phyloP scores from a whole-genome alignment of 1,139 yeast species.

The Wickerhamomyces sp. region DNA sequence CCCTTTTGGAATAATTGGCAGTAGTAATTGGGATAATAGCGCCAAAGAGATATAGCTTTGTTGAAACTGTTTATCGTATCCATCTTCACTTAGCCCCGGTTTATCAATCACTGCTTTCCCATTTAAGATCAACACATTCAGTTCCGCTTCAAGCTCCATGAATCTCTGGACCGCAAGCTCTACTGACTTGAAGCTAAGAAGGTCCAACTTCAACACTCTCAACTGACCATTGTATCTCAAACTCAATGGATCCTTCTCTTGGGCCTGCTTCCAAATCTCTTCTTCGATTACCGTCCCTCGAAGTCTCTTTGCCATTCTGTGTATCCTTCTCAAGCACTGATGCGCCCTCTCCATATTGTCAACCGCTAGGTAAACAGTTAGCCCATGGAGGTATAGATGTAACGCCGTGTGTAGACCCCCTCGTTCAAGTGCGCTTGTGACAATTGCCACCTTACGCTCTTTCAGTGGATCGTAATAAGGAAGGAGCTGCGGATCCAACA shows the following conservation, averaged over 20 bases:
- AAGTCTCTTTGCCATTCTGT: slow-evolving; percentile 44
- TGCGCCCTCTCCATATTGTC: slow-evolving; percentile 51
- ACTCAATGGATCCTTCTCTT: background rate
- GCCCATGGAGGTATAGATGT: slow-evolving; percentile 77
- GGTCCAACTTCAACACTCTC: slow-evolving; percentile 55
- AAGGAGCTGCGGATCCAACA: slow-evolving; percentile 16
- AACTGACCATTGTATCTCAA: slow-evolving; percentile 52
- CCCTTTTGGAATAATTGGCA: slow-evolving; percentile 45
- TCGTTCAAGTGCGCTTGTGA: slow-evolving; percentile 81
- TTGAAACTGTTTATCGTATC: slow-evolving; percentile 76
- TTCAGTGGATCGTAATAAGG: slow-evolving; percentile 30
- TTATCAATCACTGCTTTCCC: slow-evolving; percentile 85
- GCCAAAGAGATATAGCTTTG: slow-evolving; percentile 78
- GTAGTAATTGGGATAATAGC: slow-evolving; percentile 55
- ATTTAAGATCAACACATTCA: slow-evolving; percentile 68
- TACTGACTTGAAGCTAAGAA: slow-evolving; percentile 54
- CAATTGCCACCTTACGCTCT: slow-evolving; percentile 56
- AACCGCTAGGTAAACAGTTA: slow-evolving; percentile 67
- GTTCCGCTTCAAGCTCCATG: slow-evolving; percentile 39
- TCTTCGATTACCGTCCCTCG: slow-evolving; percentile 19
- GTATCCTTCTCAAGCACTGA: slow-evolving; percentile 51
- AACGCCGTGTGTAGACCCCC: slow-evolving; percentile 74
- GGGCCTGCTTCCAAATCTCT: slow-evolving; percentile 8
- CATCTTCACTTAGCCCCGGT: slow-evolving; percentile 56
- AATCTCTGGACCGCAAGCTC: slow-evolving; percentile 49